Evolutionary conservation across 352 stramenopile species (phyloP).

Genomic region (Pythium dissotocum): DNA sequence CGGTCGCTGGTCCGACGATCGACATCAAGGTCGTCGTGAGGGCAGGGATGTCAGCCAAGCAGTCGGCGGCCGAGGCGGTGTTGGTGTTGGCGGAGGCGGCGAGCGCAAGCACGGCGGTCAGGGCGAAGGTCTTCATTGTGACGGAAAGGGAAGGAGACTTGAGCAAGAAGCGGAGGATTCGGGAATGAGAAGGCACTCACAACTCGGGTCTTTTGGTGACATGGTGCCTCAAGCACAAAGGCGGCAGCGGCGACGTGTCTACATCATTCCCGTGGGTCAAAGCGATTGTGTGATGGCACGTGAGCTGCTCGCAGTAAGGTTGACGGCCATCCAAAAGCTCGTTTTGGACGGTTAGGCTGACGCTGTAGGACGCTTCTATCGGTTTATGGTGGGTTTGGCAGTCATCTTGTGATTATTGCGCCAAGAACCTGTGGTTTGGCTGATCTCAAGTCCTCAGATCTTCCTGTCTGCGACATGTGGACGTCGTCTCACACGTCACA

Average conservation of each 20-base stretch:
- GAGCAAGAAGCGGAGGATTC: not conserved
- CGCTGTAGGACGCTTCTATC: too few relatives aligned
- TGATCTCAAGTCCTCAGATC: too few relatives aligned
- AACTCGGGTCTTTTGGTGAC: too few relatives aligned
- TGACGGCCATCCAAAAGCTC: too few relatives aligned
- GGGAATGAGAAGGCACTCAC: not conserved
- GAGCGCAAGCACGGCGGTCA: conserved; percentile 9
- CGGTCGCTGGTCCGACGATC: conserved; percentile 9
- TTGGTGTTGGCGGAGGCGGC: conserved; percentile 7
- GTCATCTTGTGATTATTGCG: too few relatives aligned
- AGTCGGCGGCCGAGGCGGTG: conserved; percentile 8
- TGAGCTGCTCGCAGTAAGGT: not conserved
- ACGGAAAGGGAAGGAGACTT: not conserved
- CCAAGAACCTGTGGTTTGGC: too few relatives aligned
- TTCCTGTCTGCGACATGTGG: too few relatives aligned
- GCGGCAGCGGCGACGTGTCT: too few relatives aligned
- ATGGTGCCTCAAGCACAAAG: not conserved
- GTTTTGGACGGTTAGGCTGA: too few relatives aligned
- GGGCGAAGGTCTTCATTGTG: conserved; percentile 26
- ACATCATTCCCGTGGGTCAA: not conserved
- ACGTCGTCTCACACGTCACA: too few relatives aligned
- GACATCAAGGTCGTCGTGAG: conserved; percentile 13
- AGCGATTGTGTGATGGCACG: not conserved
- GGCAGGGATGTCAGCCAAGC: conserved; percentile 7
- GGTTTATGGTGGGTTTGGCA: too few relatives aligned